Evolutionary conservation across 331 rosid genomes (phyloP), one percentile per base, ranked within the genome.

Genomic region (Rhamnella rubrinervis): DNA sequence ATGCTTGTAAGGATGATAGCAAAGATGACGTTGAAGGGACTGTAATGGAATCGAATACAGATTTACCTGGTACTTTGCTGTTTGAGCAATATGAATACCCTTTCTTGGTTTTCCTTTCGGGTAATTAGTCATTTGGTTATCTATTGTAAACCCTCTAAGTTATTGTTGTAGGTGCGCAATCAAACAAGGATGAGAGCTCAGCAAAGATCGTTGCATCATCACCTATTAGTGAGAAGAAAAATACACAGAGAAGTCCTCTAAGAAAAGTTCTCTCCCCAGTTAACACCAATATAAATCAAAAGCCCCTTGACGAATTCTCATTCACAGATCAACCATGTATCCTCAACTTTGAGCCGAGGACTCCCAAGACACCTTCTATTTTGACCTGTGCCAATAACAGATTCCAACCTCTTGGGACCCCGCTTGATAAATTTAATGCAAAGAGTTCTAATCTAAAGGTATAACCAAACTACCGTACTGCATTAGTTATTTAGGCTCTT

Each of bases 241-340:
- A 51, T 73, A 79, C 65, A 58, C 56, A 49, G 6, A 61, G 40
- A 75, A 81, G 89, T 78, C 82, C 97, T 39, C 52, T 46, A 47
- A 85, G 91, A 81, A 91, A 89, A 79, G 84, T 84, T 19, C 86
- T 91, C 26, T 91, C 91, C 39, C 92, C 92, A 21, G 55, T 88
- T 66, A 80, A 88, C 70, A 59, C 76, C 71, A 82, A 84, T 74
- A 82, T 40, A 59, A 81, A 55, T 49, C 70, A 67, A 49, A 68
- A 68, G n/a, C 59, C 65, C 55, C 38, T n/a, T 6, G 73, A 70
- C 67, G 82, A 75, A 62, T 44, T 72, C n/a, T 58, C 77, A 18
- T 70, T 44, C 74, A 41, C 81, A 21, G 61, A 41, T 17, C 67
- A 71, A 28, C 6, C 46, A 51, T 61, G 37, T 66, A 14, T 73